A percentile compares a stretch with the other conserved stretches of the same genome.
Evolutionary conservation across 495 filamentous ascomycete species (phyloP).

Genomic region (Lophiostoma macrostomum): DNA sequence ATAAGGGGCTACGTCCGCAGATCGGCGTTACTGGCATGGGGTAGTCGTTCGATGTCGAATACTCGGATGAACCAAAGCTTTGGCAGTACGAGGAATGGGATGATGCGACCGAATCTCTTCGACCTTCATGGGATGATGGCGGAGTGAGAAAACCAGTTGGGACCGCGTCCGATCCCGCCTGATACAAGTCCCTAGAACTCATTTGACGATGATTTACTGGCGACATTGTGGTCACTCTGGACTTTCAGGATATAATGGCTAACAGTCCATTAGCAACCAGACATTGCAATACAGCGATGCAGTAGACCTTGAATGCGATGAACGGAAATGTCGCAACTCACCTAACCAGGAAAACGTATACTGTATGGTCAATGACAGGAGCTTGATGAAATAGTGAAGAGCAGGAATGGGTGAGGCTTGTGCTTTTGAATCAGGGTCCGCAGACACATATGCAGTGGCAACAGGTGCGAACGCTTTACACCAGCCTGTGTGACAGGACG

Average conservation of each 20-base stretch:
- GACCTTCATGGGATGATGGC: constrained; percentile 10
- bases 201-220: background rate
- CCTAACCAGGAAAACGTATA: background rate
- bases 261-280: background rate
- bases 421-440: constrained; percentile 23
- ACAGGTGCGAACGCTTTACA: constrained; percentile 2
- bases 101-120: constrained; percentile 16
- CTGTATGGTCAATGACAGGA: background rate
- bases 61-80: background rate
- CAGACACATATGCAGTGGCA: constrained; percentile 1
- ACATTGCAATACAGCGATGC: background rate
- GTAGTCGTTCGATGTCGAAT: background rate
- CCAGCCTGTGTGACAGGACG: constrained; percentile 15
- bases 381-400: background rate
- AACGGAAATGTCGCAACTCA: background rate
- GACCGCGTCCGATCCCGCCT: background rate
- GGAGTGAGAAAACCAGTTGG: constrained; percentile 4
- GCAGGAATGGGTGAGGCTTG: constrained; percentile 1
- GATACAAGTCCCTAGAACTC: background rate
- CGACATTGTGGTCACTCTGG: background rate
- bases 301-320: background rate
- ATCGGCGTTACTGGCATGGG: constrained; percentile 9
- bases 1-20: background rate
- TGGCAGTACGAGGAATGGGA: constrained; percentile 11
- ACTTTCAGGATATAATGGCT: background rate